Evolutionary conservation across 129 eudicot genomes (phyloP).

Genomic region (Lactuca sativa): DNA sequence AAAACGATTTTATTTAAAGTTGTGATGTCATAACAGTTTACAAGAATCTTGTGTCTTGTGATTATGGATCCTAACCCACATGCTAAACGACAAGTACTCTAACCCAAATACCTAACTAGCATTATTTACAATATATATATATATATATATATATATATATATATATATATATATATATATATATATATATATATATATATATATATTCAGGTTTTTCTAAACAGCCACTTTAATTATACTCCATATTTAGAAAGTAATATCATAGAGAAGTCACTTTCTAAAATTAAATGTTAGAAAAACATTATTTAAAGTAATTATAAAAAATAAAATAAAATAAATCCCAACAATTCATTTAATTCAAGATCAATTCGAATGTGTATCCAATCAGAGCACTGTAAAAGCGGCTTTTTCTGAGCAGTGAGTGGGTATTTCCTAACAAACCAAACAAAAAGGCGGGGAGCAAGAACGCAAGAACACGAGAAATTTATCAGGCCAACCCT

Average conservation of each 20-base stretch:
- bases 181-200: too few relatives aligned
- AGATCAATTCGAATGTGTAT: background rate
- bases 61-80: too few relatives aligned
- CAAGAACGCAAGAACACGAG: constrained; percentile 1
- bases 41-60: too few relatives aligned
- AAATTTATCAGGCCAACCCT: background rate
- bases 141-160: too few relatives aligned
- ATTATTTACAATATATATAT: too few relatives aligned
- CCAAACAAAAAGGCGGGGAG: background rate
- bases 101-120: too few relatives aligned
- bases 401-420: background rate
- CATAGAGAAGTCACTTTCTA: background rate
- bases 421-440: background rate
- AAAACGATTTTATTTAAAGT: too few relatives aligned
- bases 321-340: too few relatives aligned
- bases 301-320: too few relatives aligned
- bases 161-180: too few relatives aligned
- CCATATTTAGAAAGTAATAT: background rate
- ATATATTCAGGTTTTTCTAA: background rate
- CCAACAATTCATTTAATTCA: background rate
- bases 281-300: background rate
- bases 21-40: too few relatives aligned
- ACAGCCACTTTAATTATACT: background rate
- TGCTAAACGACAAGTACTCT: too few relatives aligned
- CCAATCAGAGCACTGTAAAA: background rate